phyloP scores from a whole-genome alignment of 2,329 filamentous ascomycete genomes.

The Esteya vermicola region DNA sequence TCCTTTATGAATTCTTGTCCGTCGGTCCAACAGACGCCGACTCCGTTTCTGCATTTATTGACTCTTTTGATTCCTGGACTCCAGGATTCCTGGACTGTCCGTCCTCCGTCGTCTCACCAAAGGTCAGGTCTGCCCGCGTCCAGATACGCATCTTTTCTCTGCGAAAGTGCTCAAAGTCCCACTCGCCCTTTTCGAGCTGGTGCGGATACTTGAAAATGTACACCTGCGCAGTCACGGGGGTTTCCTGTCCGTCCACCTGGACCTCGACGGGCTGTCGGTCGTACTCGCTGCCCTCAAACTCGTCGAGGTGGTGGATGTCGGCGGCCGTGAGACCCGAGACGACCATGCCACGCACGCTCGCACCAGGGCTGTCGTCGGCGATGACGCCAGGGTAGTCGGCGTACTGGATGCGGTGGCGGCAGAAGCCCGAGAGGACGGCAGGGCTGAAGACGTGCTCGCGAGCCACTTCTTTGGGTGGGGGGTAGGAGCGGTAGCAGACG shows the following conservation, averaged over 20 bases:
- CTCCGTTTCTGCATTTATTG: neutral
- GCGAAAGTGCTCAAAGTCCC: conserved; percentile 79
- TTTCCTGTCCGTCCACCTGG: conserved; percentile 24
- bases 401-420: conserved; percentile 50
- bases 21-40: no score
- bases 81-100: conserved; percentile 15
- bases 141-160: conserved; percentile 51
- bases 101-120: conserved; percentile 15
- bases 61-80: no score
- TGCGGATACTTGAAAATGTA: conserved; percentile 47
- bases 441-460: conserved; percentile 52
- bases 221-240: conserved; percentile 39
- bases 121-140: conserved; percentile 35
- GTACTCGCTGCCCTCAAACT: conserved; percentile 72
- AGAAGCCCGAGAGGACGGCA: conserved; percentile 61
- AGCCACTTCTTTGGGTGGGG: conserved; percentile 31
- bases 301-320: conserved; percentile 62
- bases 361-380: conserved; percentile 33
- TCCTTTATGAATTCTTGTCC: no score
- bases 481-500: conserved; percentile 54
- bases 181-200: conserved; percentile 57
- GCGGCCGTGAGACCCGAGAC: conserved; percentile 65
- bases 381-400: conserved; percentile 72
- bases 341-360: conserved; percentile 56
- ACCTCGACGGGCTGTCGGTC: conserved; percentile 39